Evolutionary conservation across 164 flowering plant genomes (phyloP), one percentile per base, ranked within the genome.

Genomic region (Houttuynia cordata): DNA sequence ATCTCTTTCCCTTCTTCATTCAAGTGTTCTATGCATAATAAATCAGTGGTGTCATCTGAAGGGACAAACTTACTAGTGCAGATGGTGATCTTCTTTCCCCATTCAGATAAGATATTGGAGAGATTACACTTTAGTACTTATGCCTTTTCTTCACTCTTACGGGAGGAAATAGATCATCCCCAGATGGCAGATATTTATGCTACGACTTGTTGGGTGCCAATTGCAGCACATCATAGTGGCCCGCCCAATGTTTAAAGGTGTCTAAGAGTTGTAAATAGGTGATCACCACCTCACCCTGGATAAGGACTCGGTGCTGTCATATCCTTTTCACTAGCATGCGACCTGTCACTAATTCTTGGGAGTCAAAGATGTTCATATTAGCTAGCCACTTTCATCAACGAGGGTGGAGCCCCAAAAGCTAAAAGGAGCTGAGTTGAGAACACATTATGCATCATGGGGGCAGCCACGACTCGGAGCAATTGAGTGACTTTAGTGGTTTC

Each of bases 221-320:
- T 12, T 12, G 49, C n/a, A n/a, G n/a, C 49, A 45, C 17, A 45
- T 45, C 49, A 45, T 45, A 17, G 49, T 45, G 49, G 49, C 14
- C 49, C 49, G n/a, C n/a, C n/a, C n/a, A n/a, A 12, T 7, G 49
- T 45, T 45, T 12, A 10, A 45, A 3, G 17, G 49, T 12, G 49
- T 45, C 17, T 45, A 8, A 17, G 49, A 45, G 13, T 10, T 10
- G 49, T 45, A 17, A 45, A 45, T 10, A 17, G 14, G 17, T 45
- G 49, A 17, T 8, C 17, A 12, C 49, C 49, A 45, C 49, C 30
- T 54, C 34, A 24, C 34, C 25, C 34, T 54, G 30, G 57, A 54
- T 54, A 54, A 54, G 57, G 57, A 54, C 57, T 54, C 57, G 30
- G 34, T 54, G 57, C 34, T 54, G 57, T 54, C 57, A 10, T 23